phyloP scores from a whole-genome alignment of 1,139 yeast species.

The Diutina mesorugosa region DNA sequence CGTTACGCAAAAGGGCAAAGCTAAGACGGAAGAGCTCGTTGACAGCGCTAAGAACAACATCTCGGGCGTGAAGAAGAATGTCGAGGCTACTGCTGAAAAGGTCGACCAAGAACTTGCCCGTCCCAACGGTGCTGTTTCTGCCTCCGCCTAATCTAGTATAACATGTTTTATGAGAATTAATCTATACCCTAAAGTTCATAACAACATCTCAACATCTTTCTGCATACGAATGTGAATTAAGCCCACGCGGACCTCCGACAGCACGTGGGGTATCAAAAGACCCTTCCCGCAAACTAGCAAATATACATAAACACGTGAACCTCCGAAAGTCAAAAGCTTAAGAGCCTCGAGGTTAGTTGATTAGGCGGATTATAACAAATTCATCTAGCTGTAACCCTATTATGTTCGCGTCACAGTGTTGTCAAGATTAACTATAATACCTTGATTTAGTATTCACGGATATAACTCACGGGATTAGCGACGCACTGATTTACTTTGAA shows the following conservation, averaged over 20 bases:
- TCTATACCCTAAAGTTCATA: neutral
- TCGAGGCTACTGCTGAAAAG: constrained; percentile 6
- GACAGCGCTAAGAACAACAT: neutral
- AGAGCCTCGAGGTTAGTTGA: too few species aligned
- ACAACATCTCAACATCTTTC: neutral
- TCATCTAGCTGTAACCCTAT: too few species aligned
- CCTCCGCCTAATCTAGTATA: constrained; percentile 6
- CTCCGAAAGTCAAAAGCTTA: too few species aligned
- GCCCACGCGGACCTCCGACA: neutral
- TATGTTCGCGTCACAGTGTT: too few species aligned
- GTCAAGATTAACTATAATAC: neutral
- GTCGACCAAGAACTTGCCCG: constrained; percentile 7
- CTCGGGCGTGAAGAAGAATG: constrained; percentile 3
- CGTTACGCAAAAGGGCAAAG: constrained; percentile 1
- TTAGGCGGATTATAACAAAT: too few species aligned
- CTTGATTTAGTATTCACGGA: neutral
- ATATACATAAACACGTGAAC: too few species aligned
- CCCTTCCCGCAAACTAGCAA: neutral
- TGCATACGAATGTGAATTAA: neutral
- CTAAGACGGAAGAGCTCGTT: neutral
- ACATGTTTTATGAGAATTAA: neutral
- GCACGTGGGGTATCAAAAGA: neutral
- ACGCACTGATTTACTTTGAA: constrained; percentile 79
- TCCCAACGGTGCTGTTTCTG: constrained; percentile 8
- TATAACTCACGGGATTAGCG: neutral